Percentiles rank a stretch among this genome's conserved stretches.
These are phyloP conservation scores for Lactarius sanguifluus DNA, from an alignment of 768 basidiomycete species.

Conservation along the genomic window DNA sequence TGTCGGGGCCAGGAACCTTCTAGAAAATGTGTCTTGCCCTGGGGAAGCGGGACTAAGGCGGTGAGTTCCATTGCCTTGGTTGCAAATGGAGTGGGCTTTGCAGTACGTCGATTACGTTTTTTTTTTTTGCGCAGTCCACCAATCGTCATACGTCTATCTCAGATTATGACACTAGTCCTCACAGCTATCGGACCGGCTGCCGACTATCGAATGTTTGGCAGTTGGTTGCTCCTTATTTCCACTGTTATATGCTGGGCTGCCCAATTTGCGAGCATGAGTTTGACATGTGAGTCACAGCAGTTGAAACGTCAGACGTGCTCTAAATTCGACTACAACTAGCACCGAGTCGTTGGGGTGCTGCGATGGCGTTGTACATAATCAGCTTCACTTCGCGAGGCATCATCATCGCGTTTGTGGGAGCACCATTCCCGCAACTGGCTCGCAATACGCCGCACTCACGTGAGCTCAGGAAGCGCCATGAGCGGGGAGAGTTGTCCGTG, in stretches of 20 bases:
- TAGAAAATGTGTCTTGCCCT: conserved; percentile 74
- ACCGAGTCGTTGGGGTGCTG: conserved; percentile 65
- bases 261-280: conserved; percentile 71
- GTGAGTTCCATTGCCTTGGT: conserved; percentile 73
- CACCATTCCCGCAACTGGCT: conserved; percentile 76
- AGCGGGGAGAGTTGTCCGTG: conserved; percentile 54
- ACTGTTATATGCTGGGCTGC: conserved; percentile 78
- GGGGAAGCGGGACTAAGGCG: conserved; percentile 69
- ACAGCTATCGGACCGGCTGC: conserved; percentile 69
- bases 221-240: conserved; percentile 69
- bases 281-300: conserved; percentile 52
- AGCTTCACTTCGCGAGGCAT: conserved; percentile 79
- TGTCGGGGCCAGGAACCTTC: conserved; percentile 56
- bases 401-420: conserved; percentile 78
- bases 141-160: neutral
- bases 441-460: conserved; percentile 70
- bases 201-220: conserved; percentile 74
- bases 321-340: conserved; percentile 38
- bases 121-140: neutral
- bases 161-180: conserved; percentile 77
- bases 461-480: conserved; percentile 52
- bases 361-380: conserved; percentile 78
- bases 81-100: conserved; percentile 73
- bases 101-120: conserved; percentile 43
- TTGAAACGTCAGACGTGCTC: neutral